phyloP scores from a whole-genome alignment of 2,329 filamentous ascomycete species.

The Cercospora citrullina region DNA sequence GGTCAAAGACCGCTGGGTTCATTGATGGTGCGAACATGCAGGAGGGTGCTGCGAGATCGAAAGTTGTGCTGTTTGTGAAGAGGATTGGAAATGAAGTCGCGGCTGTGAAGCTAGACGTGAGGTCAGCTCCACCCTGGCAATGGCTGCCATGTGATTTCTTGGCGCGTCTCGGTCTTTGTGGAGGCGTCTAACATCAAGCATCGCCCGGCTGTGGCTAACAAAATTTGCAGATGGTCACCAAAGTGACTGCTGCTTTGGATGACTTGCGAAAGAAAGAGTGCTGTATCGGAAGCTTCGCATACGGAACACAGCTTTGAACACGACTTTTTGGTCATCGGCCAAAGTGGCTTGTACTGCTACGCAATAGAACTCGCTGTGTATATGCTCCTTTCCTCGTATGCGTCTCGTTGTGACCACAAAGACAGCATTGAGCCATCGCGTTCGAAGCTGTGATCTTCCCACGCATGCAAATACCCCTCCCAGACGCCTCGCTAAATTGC shows the following conservation, averaged over 20 bases:
- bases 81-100: neutral
- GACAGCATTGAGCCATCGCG: neutral
- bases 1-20: neutral
- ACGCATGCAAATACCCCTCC: neutral
- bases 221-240: neutral
- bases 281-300: neutral
- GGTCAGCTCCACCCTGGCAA: neutral
- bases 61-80: neutral
- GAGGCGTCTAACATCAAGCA: neutral
- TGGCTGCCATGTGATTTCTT: neutral
- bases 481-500: slow-evolving; percentile 4
- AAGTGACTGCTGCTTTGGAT: neutral
- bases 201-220: neutral
- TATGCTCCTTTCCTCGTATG: neutral
- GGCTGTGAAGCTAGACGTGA: neutral
- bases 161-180: neutral
- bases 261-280: neutral
- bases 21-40: neutral
- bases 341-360: neutral
- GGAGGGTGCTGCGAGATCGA: too few relatives aligned
- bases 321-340: neutral
- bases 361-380: neutral
- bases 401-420: neutral
- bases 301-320: neutral
- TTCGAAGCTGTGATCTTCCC: neutral